A percentile compares a stretch with the other conserved stretches of the same genome.
Conservation (phyloP, 768 basidiomycete genomes). For the Hericium rajendrae region DNA sequence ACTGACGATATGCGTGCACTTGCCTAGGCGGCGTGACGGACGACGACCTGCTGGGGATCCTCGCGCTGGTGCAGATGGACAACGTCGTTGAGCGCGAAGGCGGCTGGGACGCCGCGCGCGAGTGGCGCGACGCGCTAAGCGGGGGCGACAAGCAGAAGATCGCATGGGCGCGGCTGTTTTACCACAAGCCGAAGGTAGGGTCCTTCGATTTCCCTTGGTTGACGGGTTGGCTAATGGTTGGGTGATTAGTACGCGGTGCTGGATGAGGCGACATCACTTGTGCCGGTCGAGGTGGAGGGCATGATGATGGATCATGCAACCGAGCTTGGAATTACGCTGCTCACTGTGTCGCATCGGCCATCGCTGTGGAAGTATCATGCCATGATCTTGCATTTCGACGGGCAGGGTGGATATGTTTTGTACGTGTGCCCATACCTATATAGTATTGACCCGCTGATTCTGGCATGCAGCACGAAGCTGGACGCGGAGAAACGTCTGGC, state of each 20-base stretch:
- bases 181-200: conserved; percentile 81
- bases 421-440: conserved; percentile 29
- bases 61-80: conserved; percentile 77
- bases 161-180: conserved; percentile 94
- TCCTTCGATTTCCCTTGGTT: background rate
- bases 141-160: conserved; percentile 97
- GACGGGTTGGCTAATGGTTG: background rate
- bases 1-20: background rate
- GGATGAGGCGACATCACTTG: conserved; percentile 93
- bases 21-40: conserved; percentile 61
- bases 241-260: conserved; percentile 77
- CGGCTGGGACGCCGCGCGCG: conserved; percentile 85
- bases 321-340: conserved; percentile 75
- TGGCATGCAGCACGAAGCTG: conserved; percentile 57
- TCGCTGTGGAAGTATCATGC: conserved; percentile 91
- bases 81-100: conserved; percentile 86
- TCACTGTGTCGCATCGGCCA: conserved; percentile 93
- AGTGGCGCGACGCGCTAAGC: conserved; percentile 90
- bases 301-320: conserved; percentile 93
- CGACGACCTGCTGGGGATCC: conserved; percentile 56
- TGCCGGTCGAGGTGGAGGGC: conserved; percentile 87
- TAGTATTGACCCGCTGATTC: conserved; percentile 1
- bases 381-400: conserved; percentile 85
- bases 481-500: conserved; percentile 86
- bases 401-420: conserved; percentile 94